Evolutionary conservation across 768 basidiomycete genomes (phyloP).

Genomic region (Pulveroboletus frians): DNA sequence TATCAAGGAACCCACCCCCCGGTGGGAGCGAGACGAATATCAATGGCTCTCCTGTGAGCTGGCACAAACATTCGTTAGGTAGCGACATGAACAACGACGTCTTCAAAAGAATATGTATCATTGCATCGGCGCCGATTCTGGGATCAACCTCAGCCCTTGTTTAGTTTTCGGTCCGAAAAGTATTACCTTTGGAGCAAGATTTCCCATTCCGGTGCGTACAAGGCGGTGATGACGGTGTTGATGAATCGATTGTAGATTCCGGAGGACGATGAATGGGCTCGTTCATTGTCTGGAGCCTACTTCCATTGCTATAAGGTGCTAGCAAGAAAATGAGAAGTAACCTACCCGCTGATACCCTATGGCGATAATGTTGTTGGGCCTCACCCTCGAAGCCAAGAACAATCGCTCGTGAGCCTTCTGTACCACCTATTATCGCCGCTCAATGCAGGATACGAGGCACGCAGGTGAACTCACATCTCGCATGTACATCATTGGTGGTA

Average conservation of each 20-base stretch:
- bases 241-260: slow-evolving; percentile 57
- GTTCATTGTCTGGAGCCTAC: slow-evolving; percentile 31
- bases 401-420: slow-evolving; percentile 56
- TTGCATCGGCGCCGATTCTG: slow-evolving; percentile 73
- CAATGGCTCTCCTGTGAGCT: slow-evolving; percentile 72
- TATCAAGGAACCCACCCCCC: slow-evolving; percentile 8
- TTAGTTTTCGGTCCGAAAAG: not conserved
- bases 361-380: slow-evolving; percentile 56
- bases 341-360: slow-evolving; percentile 59
- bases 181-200: slow-evolving; percentile 52
- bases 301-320: not conserved
- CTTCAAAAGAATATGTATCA: slow-evolving; percentile 73
- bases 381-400: slow-evolving; percentile 35
- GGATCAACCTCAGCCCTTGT: not conserved
- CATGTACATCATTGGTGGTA: slow-evolving; percentile 46
- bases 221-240: slow-evolving; percentile 68
- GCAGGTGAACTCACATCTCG: slow-evolving; percentile 40
- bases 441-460: not conserved
- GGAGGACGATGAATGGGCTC: slow-evolving; percentile 34
- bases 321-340: not conserved
- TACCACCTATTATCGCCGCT: slow-evolving; percentile 42
- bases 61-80: slow-evolving; percentile 80
- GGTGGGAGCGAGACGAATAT: slow-evolving; percentile 36
- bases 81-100: slow-evolving; percentile 72
- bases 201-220: slow-evolving; percentile 66